Conservation (phyloP, 352 stramenopile species). For the Phytophthora cryptogea region DNA sequence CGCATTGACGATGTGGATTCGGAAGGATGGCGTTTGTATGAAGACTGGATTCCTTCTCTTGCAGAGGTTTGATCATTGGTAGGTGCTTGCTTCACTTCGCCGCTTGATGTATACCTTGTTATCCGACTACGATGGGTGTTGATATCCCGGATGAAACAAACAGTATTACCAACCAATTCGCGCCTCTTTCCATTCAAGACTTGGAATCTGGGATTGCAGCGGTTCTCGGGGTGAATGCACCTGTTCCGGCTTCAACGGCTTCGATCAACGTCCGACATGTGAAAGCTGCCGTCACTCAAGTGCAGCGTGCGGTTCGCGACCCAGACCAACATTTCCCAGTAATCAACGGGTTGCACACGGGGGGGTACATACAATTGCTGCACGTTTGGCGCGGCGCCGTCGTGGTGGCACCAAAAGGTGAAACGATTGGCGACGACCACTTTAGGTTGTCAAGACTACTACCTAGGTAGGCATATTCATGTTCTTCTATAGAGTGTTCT, state of each 20-base stretch:
- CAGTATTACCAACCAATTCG: slow-evolving; percentile 6
- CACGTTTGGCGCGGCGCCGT: no score
- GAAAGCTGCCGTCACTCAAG: background rate
- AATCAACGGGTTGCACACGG: background rate
- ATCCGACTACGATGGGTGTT: background rate
- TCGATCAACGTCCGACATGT: background rate
- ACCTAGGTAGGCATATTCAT: background rate
- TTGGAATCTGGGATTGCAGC: slow-evolving; percentile 1
- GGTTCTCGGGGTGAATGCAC: no score
- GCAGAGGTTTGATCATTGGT: background rate
- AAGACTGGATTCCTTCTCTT: background rate
- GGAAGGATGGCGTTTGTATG: slow-evolving; percentile 1
- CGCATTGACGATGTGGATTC: slow-evolving; percentile 1
- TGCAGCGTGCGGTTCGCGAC: background rate
- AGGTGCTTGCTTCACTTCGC: background rate
- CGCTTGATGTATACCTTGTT: background rate
- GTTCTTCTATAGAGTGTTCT: background rate
- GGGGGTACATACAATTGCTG: no score
- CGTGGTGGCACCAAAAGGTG: no score
- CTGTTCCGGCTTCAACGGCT: background rate
- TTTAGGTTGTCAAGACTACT: no score
- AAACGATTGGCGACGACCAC: no score
- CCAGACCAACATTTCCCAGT: background rate
- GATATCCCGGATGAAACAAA: slow-evolving; percentile 4
- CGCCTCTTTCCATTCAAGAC: background rate